A percentile compares a stretch with the other conserved stretches of the same genome.
phyloP scores from a whole-genome alignment of 2,329 filamentous ascomycete genomes.

The Aspergillus novoparasiticus region DNA sequence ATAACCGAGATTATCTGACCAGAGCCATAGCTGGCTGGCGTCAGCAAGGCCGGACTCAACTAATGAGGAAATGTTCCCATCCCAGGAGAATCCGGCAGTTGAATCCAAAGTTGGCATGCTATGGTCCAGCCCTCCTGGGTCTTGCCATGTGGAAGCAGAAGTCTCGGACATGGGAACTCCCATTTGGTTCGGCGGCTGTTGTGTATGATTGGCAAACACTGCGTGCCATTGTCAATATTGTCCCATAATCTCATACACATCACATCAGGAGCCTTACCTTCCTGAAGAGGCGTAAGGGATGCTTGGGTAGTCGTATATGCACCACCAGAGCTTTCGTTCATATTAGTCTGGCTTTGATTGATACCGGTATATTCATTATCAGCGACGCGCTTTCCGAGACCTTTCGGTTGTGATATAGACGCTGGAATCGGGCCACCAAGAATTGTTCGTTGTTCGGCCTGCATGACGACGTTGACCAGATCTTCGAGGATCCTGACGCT shows the following conservation, averaged over 20 bases:
- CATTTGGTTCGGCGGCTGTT: background rate
- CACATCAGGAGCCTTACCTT: background rate
- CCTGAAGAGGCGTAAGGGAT: background rate
- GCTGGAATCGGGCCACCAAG: background rate
- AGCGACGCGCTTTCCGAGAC: background rate
- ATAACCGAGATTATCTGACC: background rate
- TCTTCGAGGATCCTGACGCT: slow-evolving; percentile 14
- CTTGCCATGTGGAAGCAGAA: background rate
- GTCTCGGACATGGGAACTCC: background rate
- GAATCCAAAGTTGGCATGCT: background rate
- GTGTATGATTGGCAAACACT: background rate
- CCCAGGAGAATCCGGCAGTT: background rate
- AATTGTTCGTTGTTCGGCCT: slow-evolving; percentile 8
- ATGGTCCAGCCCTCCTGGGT: background rate
- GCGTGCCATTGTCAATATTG: background rate
- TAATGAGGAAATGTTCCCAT: slow-evolving; percentile 4
- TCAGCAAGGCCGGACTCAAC: slow-evolving; percentile 1
- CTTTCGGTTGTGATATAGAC: background rate
- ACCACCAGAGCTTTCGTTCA: too few relatives aligned
- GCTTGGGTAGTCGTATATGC: background rate
- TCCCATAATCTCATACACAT: background rate
- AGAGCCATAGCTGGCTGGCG: slow-evolving; percentile 3
- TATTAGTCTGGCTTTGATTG: background rate
- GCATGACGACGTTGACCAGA: slow-evolving; percentile 12
- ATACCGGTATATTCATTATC: too few relatives aligned